Conservation (phyloP, 1,139 yeast genomes). For the Casaregolazyma lundiana region DNA sequence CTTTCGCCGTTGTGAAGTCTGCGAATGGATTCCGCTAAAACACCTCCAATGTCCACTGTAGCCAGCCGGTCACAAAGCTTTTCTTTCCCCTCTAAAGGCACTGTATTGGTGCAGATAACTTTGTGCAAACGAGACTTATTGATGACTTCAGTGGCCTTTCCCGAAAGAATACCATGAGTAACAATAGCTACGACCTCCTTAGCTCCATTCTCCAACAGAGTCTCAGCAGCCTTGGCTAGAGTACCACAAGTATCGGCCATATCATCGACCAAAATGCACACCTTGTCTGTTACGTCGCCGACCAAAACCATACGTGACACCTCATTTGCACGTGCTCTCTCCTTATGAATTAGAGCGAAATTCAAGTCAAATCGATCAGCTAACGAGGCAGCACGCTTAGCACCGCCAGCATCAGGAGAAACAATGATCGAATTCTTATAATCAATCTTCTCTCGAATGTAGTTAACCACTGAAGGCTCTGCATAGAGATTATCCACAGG, state of each 20-base stretch:
- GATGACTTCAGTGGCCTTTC: constrained; percentile 79
- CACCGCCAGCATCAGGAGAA: constrained; percentile 99
- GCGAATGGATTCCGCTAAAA: constrained; percentile 91
- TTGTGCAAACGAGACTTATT: constrained; percentile 70
- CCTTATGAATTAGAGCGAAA: constrained; percentile 95
- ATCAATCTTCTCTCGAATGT: constrained; percentile 70
- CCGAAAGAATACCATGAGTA: constrained; percentile 90
- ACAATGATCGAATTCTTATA: constrained; percentile 72
- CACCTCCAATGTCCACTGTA: constrained; percentile 80
- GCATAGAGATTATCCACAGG: constrained; percentile 97
- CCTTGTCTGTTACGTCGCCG: constrained; percentile 86
- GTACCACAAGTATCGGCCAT: constrained; percentile 99
- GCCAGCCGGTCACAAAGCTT: constrained; percentile 68
- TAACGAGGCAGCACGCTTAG: constrained; percentile 92
- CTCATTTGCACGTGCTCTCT: constrained; percentile 91
- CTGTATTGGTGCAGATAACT: constrained; percentile 92
- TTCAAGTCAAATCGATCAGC: constrained; percentile 90
- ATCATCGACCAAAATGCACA: constrained; percentile 90
- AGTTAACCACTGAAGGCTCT: constrained; percentile 88
- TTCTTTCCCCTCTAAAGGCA: constrained; percentile 81
- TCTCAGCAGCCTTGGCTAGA: constrained; percentile 91
- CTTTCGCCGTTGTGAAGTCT: constrained; percentile 94
- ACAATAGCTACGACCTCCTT: constrained; percentile 86
- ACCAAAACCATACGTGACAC: constrained; percentile 93
- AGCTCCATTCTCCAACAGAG: constrained; percentile 76